These are phyloP conservation scores for Hyphopichia fennica DNA, from an alignment of 1,139 yeast species.

Conservation along the genomic window DNA sequence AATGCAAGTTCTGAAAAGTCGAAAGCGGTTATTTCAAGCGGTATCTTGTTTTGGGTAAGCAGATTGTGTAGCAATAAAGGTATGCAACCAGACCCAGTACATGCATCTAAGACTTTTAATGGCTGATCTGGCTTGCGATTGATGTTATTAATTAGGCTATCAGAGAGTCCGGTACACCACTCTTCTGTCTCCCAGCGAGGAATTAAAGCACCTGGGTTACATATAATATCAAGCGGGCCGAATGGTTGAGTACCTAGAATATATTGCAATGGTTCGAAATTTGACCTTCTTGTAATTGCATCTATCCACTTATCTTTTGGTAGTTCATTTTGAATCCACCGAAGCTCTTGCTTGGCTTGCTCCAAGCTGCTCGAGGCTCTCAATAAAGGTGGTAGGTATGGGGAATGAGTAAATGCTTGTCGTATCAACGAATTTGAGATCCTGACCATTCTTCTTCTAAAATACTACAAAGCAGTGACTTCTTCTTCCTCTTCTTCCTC, in stretches of 20 bases:
- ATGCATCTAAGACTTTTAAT: conserved; percentile 60
- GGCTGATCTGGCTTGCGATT: not conserved
- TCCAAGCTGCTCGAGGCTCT: conserved; percentile 29
- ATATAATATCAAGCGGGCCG: conserved; percentile 61
- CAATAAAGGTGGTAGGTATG: conserved; percentile 33
- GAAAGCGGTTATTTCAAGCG: conserved; percentile 42
- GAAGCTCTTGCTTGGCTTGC: conserved; percentile 34
- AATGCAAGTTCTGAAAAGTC: conserved; percentile 64
- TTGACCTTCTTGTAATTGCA: conserved; percentile 41
- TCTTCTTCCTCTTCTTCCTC: not conserved
- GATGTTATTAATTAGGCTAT: not conserved
- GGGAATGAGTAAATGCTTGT: conserved; percentile 26
- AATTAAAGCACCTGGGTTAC: conserved; percentile 69
- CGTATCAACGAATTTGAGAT: conserved; percentile 24
- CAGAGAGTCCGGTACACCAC: conserved; percentile 59
- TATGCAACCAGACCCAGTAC: conserved; percentile 92
- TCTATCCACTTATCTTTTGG: conserved; percentile 33
- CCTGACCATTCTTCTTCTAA: conserved; percentile 33
- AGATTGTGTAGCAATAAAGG: conserved; percentile 51
- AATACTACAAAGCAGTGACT: not conserved
- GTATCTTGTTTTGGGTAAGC: conserved; percentile 18
- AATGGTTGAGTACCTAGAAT: conserved; percentile 86
- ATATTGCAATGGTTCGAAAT: conserved; percentile 73
- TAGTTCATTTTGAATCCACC: conserved; percentile 43
- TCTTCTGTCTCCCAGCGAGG: conserved; percentile 98